Base-by-base conservation (phyloP, 345 rosid species). In the Sisymbrium altissimum region DNA sequence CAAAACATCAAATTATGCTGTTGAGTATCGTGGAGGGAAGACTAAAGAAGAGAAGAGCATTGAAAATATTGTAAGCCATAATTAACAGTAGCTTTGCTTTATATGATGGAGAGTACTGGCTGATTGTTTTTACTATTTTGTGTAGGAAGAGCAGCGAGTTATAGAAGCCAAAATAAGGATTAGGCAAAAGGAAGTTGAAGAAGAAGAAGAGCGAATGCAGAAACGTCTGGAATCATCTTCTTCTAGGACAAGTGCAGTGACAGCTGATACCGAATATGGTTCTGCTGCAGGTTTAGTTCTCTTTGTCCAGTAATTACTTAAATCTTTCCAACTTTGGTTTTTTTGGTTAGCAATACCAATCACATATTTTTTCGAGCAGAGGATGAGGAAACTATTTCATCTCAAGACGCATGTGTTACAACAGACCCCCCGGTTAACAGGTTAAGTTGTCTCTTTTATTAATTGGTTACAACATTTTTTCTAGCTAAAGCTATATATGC, bases 121-220 rank as follows among this genome's bases (percentile, higher is more conserved):
- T 67, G 68, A 75, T 48, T 69, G 19, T 63, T n/a, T 4, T 45
- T 11, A 45, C 17, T 54, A 25, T 70, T 55, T 71, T 69, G 7
- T 75, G 66, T 80, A 94, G 98, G 97, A 94, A 86, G 98, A 94
- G 72, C 98, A 94, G 59, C 93, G 85, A 49, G 96, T 91, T 14
- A 86, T 94, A 72, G 98, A 94, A 86, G 96, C 97, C 53, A 84
- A 89, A 80, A 89, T 91, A 56, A 86, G 92, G 83, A 86, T 91
- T 80, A 85, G 90, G 45, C 88, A 87, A 82, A 88, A 87, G 74
- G 95, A 89, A 78, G 83, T 88, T 70, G 91, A 83, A 61, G 98
- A 94, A 66, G 96, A 91, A 6, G 91, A 88, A 74, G 93, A 88
- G 69, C 84, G 86, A 82, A 79, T 83, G 81, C 96, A 84, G 65